These are phyloP conservation scores for Aquilaria yunnanensis DNA, from an alignment of 345 rosid genomes.

Conservation along the genomic window DNA sequence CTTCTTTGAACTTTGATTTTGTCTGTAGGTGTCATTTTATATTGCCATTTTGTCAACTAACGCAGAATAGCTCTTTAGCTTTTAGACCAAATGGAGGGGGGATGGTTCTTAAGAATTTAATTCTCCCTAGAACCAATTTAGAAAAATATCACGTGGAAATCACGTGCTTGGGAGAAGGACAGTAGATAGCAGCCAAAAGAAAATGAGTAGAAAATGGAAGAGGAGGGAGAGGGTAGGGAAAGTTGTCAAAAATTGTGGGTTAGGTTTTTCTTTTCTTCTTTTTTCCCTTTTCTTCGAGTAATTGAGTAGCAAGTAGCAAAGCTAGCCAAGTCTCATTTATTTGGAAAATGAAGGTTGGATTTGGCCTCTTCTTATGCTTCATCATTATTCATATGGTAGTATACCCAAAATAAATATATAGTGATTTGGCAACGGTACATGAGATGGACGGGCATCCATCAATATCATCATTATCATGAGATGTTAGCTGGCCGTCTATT, in stretches of 20 bases:
- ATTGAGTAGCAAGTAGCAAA: slow-evolving; percentile 30
- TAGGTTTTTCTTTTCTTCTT: slow-evolving; percentile 16
- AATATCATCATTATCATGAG: slow-evolving; percentile 20
- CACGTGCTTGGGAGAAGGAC: slow-evolving; percentile 4
- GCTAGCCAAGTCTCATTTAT: slow-evolving; percentile 22
- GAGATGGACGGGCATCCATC: not conserved
- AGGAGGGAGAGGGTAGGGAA: not conserved
- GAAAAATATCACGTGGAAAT: slow-evolving; percentile 4
- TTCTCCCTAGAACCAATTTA: too few species aligned
- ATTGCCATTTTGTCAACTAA: too few species aligned
- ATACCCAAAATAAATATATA: too few species aligned
- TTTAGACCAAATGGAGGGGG: too few species aligned
- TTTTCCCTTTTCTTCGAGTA: slow-evolving; percentile 26
- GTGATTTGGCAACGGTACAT: too few species aligned
- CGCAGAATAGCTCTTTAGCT: too few species aligned
- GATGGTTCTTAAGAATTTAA: too few species aligned
- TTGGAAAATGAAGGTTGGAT: slow-evolving; percentile 25
- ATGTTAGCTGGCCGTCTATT: slow-evolving; percentile 12
- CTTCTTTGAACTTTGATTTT: too few species aligned
- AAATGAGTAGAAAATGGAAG: slow-evolving; percentile 11
- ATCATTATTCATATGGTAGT: too few species aligned
- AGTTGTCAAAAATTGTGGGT: slow-evolving; percentile 33
- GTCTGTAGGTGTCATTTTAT: too few species aligned
- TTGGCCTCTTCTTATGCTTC: slow-evolving; percentile 27
- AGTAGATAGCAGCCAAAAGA: slow-evolving; percentile 9